These are phyloP conservation scores for Acanthamoeba quina DNA, from an alignment of 208 protist genomes.

Conservation along the genomic window DNA sequence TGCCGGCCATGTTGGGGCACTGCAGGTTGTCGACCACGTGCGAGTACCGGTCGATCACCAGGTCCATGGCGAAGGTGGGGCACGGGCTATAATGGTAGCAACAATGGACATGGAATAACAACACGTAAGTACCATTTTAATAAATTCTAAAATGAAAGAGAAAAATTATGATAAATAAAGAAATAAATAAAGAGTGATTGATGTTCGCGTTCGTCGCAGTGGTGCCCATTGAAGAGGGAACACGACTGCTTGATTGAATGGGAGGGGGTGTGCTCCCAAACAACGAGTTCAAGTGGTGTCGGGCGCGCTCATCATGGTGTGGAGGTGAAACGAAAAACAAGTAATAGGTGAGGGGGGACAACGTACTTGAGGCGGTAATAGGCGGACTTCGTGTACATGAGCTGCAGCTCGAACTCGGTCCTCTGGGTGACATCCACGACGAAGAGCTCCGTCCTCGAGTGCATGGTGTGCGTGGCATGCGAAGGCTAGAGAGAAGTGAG, in stretches of 20 bases:
- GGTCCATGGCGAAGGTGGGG: conserved; percentile 31
- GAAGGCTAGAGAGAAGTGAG: neutral
- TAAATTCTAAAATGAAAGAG: neutral
- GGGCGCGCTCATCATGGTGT: neutral
- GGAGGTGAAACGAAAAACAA: neutral
- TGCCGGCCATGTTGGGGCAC: conserved; percentile 37
- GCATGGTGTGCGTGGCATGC: neutral
- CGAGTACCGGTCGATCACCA: conserved; percentile 13
- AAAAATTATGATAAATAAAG: neutral
- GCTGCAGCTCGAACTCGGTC: neutral
- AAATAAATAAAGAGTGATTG: neutral
- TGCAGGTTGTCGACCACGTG: conserved; percentile 20
- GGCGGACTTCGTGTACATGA: neutral
- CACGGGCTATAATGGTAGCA: neutral
- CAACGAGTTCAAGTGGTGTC: neutral
- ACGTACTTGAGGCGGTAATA: neutral
- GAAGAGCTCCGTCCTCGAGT: conserved; percentile 20
- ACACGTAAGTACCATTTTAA: neutral
- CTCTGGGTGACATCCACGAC: neutral
- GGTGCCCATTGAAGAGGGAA: neutral
- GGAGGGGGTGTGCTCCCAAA: neutral
- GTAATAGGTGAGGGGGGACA: neutral
- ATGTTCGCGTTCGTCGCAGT: conserved; percentile 43
- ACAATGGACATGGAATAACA: too few relatives aligned
- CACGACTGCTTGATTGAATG: neutral